phyloP scores from a whole-genome alignment of 257 asterid genomes.

The Solanum ahanhuiri region DNA sequence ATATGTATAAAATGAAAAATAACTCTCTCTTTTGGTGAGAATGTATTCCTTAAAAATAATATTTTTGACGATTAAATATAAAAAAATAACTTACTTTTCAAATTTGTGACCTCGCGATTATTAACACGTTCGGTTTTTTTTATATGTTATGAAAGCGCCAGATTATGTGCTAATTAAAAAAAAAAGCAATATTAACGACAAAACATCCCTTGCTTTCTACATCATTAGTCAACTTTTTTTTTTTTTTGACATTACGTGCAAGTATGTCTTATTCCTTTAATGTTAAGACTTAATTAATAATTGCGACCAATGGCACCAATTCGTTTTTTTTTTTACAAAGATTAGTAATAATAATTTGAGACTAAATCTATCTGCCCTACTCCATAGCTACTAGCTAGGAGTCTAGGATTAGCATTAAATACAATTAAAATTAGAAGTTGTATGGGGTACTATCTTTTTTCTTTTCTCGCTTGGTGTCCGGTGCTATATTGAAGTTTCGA shows the following conservation, averaged over 20 bases:
- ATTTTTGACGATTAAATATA: not conserved
- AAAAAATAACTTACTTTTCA: not conserved
- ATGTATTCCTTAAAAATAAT: not conserved
- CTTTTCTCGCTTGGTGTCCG: no score
- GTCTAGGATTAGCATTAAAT: not conserved
- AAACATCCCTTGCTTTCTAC: not conserved
- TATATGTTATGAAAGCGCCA: not conserved
- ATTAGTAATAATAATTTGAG: not conserved
- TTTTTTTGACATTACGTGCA: not conserved
- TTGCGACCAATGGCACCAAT: not conserved
- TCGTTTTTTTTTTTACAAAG: not conserved
- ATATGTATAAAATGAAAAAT: not conserved
- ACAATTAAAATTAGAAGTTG: not conserved
- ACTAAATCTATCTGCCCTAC: not conserved
- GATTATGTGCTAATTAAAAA: not conserved
- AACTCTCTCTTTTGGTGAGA: not conserved
- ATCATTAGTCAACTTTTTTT: not conserved
- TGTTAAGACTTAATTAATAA: not conserved
- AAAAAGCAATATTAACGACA: not conserved
- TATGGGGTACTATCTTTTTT: not conserved
- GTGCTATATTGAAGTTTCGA: accelerated
- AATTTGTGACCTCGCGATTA: not conserved
- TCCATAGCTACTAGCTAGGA: not conserved
- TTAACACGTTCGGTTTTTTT: not conserved
- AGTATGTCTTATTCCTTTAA: not conserved